Percentiles rank a stretch among this genome's conserved stretches.
Conservation (phyloP, 2,329 filamentous ascomycete genomes). For the Fusarium sp. region DNA sequence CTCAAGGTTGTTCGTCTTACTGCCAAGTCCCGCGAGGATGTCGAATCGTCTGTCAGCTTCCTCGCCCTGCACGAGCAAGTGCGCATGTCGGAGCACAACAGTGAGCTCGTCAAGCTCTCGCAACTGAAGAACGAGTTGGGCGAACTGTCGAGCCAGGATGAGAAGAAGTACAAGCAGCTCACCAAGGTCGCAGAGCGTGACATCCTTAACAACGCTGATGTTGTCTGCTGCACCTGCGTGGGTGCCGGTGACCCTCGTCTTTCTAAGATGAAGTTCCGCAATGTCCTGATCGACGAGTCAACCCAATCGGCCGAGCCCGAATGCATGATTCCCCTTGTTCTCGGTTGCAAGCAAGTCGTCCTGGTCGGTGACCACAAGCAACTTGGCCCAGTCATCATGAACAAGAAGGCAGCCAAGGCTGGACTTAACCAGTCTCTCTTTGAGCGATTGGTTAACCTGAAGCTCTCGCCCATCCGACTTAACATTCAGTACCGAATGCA, state of each 20-base stretch:
- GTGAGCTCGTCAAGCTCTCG: constrained; percentile 90
- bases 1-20: constrained; percentile 97
- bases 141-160: constrained; percentile 93
- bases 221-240: constrained; percentile 98
- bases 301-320: constrained; percentile 98
- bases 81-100: constrained; percentile 95
- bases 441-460: constrained; percentile 93
- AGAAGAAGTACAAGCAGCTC: constrained; percentile 98
- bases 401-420: constrained; percentile 99
- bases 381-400: constrained; percentile 98
- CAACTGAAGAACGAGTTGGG: constrained; percentile 93
- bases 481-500: constrained; percentile 99
- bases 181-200: constrained; percentile 94
- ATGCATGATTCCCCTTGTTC: constrained; percentile 97
- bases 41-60: constrained; percentile 97
- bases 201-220: constrained; percentile 93
- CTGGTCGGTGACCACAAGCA: constrained; percentile 98
- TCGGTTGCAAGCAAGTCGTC: constrained; percentile 99
- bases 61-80: constrained; percentile 97
- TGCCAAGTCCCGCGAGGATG: constrained; percentile 98
- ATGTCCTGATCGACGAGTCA: constrained; percentile 97
- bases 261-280: constrained; percentile 97
- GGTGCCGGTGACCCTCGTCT: constrained; percentile 96
- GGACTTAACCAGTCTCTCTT: constrained; percentile 98
- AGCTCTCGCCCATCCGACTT: constrained; percentile 88